Evolutionary conservation across 2,329 filamentous ascomycete species (phyloP).

Genomic region (Arthroderma uncinatum): DNA sequence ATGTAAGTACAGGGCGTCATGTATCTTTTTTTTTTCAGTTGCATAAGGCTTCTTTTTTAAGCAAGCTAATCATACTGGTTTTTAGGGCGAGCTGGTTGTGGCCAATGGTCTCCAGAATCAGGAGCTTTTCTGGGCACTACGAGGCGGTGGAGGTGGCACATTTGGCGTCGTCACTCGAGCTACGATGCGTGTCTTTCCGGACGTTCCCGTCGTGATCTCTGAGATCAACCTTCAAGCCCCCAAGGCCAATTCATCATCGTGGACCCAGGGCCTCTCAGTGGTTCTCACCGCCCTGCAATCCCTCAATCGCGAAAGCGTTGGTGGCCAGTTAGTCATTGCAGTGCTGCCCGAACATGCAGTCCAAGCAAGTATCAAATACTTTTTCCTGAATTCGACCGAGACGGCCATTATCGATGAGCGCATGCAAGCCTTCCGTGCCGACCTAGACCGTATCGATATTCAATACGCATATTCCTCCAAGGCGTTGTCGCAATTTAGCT

Average conservation of each 20-base stretch:
- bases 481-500: background rate
- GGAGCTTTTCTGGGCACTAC: slow-evolving; percentile 54
- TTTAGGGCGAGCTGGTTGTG: background rate
- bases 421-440: background rate
- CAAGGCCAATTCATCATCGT: background rate
- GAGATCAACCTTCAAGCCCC: background rate
- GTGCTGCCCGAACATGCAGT: background rate
- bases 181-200: slow-evolving; percentile 38
- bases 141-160: slow-evolving; percentile 49
- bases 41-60: background rate
- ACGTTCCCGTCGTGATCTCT: slow-evolving; percentile 20
- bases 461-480: slow-evolving; percentile 36
- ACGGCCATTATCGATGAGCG: background rate
- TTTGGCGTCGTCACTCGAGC: slow-evolving; percentile 48
- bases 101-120: slow-evolving; percentile 26
- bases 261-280: background rate
- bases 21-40: slow-evolving; percentile 35
- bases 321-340: background rate
- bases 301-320: background rate
- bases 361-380: background rate
- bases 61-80: background rate
- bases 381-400: background rate
- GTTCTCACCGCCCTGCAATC: background rate
- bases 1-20: slow-evolving; percentile 29
- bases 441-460: slow-evolving; percentile 17